A percentile compares a stretch with the other conserved stretches of the same genome.
Evolutionary conservation across 2,329 filamentous ascomycete genomes (phyloP).

Genomic region (Remersonia thermophila): DNA sequence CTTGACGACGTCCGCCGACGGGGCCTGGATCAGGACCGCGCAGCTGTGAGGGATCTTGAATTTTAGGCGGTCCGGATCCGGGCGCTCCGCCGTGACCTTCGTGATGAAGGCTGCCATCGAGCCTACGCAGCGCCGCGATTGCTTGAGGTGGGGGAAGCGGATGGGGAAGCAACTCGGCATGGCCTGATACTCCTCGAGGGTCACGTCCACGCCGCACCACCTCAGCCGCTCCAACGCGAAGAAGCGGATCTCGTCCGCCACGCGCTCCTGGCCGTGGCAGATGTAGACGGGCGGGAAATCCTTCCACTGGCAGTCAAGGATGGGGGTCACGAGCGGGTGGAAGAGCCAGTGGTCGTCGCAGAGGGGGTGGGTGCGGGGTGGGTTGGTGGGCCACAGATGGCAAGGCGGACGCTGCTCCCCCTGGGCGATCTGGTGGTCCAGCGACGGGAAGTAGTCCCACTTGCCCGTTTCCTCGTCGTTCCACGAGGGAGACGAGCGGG

Average conservation of each 20-base stretch:
- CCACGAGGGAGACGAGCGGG: constrained; percentile 48
- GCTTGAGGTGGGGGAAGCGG: constrained; percentile 36
- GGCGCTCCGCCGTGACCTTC: constrained; percentile 23
- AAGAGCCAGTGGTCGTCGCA: constrained; percentile 38
- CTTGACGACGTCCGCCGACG: constrained; percentile 11
- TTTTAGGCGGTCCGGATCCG: too few species aligned
- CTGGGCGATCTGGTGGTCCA: constrained; percentile 17
- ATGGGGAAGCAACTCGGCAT: constrained; percentile 69
- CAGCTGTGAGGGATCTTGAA: too few species aligned
- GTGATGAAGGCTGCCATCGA: constrained; percentile 46
- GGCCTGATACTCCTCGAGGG: constrained; percentile 61
- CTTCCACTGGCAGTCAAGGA: constrained; percentile 40
- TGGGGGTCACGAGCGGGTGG: constrained; percentile 51
- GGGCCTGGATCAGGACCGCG: too few species aligned
- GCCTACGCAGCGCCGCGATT: constrained; percentile 39
- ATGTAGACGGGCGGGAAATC: constrained; percentile 55
- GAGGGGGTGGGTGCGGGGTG: constrained; percentile 43
- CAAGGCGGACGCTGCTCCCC: constrained; percentile 31
- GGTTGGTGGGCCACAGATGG: constrained; percentile 42
- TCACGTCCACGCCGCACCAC: constrained; percentile 45
- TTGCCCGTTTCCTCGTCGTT: constrained; percentile 33
- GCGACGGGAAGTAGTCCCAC: constrained; percentile 54
- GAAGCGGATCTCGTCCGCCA: constrained; percentile 54
- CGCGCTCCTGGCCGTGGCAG: constrained; percentile 57
- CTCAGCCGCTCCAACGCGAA: constrained; percentile 45